Evolutionary conservation across 2,329 filamentous ascomycete genomes (phyloP), one percentile per base, ranked within the genome.

Genomic region (Colletotrichum navitas): DNA sequence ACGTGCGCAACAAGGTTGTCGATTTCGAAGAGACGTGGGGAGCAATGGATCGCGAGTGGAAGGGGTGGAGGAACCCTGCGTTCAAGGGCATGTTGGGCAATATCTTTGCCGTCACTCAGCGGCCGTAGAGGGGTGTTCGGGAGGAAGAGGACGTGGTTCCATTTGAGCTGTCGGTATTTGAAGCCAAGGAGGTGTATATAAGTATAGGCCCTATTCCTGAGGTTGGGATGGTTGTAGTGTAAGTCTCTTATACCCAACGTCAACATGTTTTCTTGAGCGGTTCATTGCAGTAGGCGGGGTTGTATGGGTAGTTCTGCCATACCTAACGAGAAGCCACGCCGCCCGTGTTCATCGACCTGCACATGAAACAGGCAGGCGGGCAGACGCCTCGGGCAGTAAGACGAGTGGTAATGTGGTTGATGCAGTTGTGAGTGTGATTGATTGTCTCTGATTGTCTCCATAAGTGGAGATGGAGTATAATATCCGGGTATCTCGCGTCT

Each of bases 11-110:
- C 67, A 83, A 84, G 36, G 78, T 75, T 11, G 78, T 86, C 21
- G 85, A 89, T 73, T 80, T 81, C 52, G 85, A 90, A 39, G 87
- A 90, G 80, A 80, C 80, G 0, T 90, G 83, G 82, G 88, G 87
- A 0, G 76, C 86, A 21, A 67, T 88, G 68, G 82, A 86, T 78
- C 76, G 79, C 58, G 78, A 80, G 56, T 84, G 82, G 83, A 77
- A 72, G 8, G 80, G 71, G 49, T 82, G 81, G 81, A 78, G 82
- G 66, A 84, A 83, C 49, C 74, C 76, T 4, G 75, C 74, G 29
- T 82, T 84, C 68, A 77, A 78, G 49, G 76, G 66, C 16, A 78
- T 79, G 75, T 72, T 84, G 56, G 80, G 80, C n/a, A 76, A 74
- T n/a, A 81, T 85, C 79, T 81, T 80, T 73, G 74, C 80, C 32